A percentile compares a stretch with the other conserved stretches of the same genome.
These are phyloP conservation scores for Auricularia sp. DNA, from an alignment of 768 basidiomycete species.

Conservation along the genomic window DNA sequence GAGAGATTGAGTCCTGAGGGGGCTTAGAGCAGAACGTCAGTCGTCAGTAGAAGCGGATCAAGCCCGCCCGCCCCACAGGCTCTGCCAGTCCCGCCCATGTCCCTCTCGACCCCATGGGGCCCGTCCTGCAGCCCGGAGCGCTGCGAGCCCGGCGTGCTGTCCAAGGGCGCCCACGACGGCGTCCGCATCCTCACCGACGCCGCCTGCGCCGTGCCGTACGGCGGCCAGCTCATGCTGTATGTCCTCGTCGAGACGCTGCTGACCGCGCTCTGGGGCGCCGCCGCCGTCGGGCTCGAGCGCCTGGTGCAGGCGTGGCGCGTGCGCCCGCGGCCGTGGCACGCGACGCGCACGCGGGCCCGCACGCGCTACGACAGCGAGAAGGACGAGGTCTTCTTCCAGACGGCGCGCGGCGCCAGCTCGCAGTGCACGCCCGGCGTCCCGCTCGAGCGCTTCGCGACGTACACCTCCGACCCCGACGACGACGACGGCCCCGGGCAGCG, in stretches of 20 bases:
- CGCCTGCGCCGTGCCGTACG: neutral
- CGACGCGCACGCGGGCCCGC: neutral
- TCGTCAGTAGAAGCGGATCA: too few relatives aligned
- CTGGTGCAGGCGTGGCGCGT: neutral
- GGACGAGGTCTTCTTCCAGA: conserved; percentile 1
- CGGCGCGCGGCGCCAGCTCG: neutral
- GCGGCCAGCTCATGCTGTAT: neutral
- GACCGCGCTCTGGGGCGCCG: conserved; percentile 1
- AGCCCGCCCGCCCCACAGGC: too few relatives aligned
- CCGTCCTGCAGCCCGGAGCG: too few relatives aligned
- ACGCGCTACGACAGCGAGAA: neutral
- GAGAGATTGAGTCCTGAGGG: too few relatives aligned
- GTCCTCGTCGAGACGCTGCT: neutral
- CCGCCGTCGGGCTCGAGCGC: neutral
- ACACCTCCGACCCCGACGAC: neutral
- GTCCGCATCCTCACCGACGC: neutral
- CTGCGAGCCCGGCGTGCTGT: too few relatives aligned
- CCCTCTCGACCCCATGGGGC: too few relatives aligned
- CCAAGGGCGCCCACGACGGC: too few relatives aligned
- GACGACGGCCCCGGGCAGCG: neutral
- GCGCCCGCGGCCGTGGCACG: neutral
- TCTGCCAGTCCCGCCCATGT: too few relatives aligned
- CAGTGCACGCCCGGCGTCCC: neutral
- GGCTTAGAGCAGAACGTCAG: too few relatives aligned
- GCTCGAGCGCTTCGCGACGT: neutral